Conservation (phyloP, 225 moss, liverwort and hornwort species). For the Asterella californica region DNA sequence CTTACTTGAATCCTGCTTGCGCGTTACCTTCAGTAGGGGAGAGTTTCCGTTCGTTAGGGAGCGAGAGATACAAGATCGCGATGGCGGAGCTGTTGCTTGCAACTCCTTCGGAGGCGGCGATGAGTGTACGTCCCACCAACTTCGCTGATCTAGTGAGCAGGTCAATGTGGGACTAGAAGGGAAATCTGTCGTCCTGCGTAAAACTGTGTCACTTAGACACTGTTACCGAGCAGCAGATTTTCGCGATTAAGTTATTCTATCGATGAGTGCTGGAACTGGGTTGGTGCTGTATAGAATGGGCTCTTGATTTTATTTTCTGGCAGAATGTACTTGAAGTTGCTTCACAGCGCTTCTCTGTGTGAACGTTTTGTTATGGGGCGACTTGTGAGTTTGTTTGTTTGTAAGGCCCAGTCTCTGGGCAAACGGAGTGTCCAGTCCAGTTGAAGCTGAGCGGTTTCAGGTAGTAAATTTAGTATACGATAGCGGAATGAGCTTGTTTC, state of each 20-base stretch:
- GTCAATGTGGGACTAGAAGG: not conserved
- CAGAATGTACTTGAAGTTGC: not conserved
- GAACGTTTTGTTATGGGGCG: not conserved
- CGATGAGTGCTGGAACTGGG: not conserved
- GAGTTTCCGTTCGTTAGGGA: not conserved
- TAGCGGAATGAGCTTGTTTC: not conserved
- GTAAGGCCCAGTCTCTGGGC: not conserved
- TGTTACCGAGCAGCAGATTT: not conserved
- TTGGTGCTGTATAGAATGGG: not conserved
- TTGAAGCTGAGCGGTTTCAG: not conserved
- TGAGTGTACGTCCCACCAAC: slow-evolving; percentile 21
- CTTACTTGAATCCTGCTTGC: not conserved
- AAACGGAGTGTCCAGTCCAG: not conserved
- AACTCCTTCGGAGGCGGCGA: slow-evolving; percentile 29
- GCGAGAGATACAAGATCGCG: not conserved
- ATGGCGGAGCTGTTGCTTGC: slow-evolving; percentile 34
- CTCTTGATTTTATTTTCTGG: not conserved
- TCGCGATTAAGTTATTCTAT: not conserved
- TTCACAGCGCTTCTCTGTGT: not conserved
- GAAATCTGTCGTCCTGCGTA: not conserved
- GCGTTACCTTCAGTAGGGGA: too few relatives aligned
- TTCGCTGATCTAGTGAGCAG: not conserved
- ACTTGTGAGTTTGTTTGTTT: not conserved
- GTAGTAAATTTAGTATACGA: not conserved
- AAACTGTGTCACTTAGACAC: too few relatives aligned